phyloP scores from a whole-genome alignment of 495 filamentous ascomycete genomes.

The Aspergillus affinis region DNA sequence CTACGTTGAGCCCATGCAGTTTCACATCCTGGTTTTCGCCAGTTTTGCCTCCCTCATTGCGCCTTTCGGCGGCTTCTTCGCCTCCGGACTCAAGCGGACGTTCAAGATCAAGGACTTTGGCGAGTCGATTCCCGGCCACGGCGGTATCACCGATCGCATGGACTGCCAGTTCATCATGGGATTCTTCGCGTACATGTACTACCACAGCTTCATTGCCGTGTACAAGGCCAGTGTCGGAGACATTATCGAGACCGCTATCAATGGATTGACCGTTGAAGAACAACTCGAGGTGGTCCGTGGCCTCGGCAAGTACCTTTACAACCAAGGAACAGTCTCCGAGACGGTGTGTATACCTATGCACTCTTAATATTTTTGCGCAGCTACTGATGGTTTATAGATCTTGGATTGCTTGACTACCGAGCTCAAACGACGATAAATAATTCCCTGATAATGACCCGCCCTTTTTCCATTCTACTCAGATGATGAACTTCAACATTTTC shows the following conservation, averaged over 20 bases:
- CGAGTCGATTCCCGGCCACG: conserved; percentile 95
- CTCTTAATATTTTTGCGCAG: not conserved
- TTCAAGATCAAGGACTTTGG: conserved; percentile 99
- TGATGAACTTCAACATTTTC: not conserved
- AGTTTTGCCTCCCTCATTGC: conserved; percentile 97
- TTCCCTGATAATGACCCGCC: conserved; percentile 20
- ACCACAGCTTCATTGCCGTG: conserved; percentile 92
- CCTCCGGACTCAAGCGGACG: conserved; percentile 93
- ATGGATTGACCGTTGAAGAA: conserved; percentile 76
- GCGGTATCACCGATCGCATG: conserved; percentile 98
- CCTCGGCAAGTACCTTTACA: conserved; percentile 79
- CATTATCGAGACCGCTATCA: conserved; percentile 86
- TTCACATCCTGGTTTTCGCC: conserved; percentile 88
- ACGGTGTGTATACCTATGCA: conserved; percentile 47
- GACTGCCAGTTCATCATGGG: conserved; percentile 99
- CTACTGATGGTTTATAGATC: conserved; percentile 26
- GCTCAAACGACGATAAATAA: conserved; percentile 39
- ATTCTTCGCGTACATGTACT: conserved; percentile 97
- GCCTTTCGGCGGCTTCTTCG: conserved; percentile 98
- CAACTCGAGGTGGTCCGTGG: conserved; percentile 86
- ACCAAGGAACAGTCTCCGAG: conserved; percentile 70
- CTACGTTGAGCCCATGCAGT: conserved; percentile 83
- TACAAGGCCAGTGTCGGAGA: conserved; percentile 77
- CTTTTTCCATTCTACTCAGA: conserved; percentile 2
- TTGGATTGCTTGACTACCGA: conserved; percentile 44